phyloP scores from a whole-genome alignment of 164 flowering plant species.

The Amborella trichopoda region DNA sequence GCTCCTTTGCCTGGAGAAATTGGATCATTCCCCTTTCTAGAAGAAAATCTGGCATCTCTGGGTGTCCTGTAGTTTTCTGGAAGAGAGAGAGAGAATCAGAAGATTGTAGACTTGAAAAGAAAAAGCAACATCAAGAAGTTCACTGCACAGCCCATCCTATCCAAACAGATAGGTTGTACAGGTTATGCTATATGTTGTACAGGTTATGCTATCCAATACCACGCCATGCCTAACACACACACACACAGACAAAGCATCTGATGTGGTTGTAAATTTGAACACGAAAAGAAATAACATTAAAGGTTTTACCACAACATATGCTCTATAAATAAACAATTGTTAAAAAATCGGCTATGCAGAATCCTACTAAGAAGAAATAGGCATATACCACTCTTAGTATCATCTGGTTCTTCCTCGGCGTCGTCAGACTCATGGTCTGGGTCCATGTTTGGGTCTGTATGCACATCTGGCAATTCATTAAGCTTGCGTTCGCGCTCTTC shows the following conservation, averaged over 20 bases:
- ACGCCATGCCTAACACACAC: too few species aligned
- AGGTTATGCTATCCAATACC: too few species aligned
- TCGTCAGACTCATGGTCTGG: constrained; percentile 84
- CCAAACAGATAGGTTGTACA: too few species aligned
- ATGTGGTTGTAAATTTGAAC: too few species aligned
- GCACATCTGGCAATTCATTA: constrained; percentile 74
- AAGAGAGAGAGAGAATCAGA: constrained; percentile 1
- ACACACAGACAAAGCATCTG: too few species aligned
- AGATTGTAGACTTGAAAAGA: neutral
- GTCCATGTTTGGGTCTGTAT: constrained; percentile 90
- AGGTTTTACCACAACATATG: too few species aligned
- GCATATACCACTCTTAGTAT: constrained; percentile 39
- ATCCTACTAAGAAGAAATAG: too few species aligned
- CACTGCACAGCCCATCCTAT: too few species aligned
- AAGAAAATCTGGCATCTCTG: constrained; percentile 32
- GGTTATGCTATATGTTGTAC: too few species aligned
- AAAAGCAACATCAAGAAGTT: neutral
- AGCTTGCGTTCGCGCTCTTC: constrained; percentile 83
- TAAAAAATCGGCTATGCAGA: too few species aligned
- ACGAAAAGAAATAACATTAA: too few species aligned
- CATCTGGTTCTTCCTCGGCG: constrained; percentile 45
- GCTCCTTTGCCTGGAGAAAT: constrained; percentile 42
- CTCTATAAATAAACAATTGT: too few species aligned
- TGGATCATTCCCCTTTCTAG: constrained; percentile 37
- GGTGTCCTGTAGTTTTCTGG: constrained; percentile 38